Conservation (phyloP, 2,329 filamentous ascomycete species). For the Colletotrichum ledebouriae region DNA sequence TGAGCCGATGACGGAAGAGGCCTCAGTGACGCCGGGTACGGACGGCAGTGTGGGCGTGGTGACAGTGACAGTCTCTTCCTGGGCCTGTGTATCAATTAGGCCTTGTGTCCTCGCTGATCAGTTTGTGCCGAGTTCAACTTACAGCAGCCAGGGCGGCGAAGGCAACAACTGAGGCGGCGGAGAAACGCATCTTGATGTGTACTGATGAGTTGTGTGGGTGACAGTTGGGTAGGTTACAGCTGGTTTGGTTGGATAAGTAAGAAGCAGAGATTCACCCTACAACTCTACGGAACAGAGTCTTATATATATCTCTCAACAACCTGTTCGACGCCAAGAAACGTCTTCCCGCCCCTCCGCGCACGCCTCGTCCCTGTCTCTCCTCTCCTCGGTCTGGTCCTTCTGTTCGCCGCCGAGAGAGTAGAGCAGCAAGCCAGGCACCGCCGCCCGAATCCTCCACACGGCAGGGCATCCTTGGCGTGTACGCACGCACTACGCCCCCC, state of each 20-base stretch:
- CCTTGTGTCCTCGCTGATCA: neutral
- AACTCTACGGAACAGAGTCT: slow-evolving; percentile 28
- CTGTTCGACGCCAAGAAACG: slow-evolving; percentile 23
- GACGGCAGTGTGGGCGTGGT: slow-evolving; percentile 36
- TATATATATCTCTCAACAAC: slow-evolving; percentile 38
- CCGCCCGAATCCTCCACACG: slow-evolving; percentile 34
- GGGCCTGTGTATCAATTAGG: slow-evolving; percentile 25
- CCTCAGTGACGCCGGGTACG: slow-evolving; percentile 41
- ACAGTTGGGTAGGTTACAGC: neutral
- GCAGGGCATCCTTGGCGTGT: slow-evolving; percentile 31
- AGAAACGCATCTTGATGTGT: slow-evolving; percentile 58
- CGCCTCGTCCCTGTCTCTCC: slow-evolving; percentile 3
- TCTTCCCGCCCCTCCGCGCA: slow-evolving; percentile 7
- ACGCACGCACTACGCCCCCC: neutral
- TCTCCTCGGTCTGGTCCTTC: slow-evolving; percentile 10
- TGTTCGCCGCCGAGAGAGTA: slow-evolving; percentile 28
- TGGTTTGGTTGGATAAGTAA: slow-evolving; percentile 20
- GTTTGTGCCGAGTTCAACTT: slow-evolving; percentile 32
- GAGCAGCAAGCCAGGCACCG: slow-evolving; percentile 20
- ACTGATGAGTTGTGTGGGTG: slow-evolving; percentile 15
- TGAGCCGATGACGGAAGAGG: slow-evolving; percentile 25
- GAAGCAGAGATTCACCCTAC: neutral
- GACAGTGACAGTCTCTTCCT: slow-evolving; percentile 44
- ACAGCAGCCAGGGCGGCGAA: slow-evolving; percentile 52
- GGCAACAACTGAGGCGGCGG: slow-evolving; percentile 53